Base-by-base conservation (phyloP, 2,329 filamentous ascomycete species). In the Xylaria sp. region DNA sequence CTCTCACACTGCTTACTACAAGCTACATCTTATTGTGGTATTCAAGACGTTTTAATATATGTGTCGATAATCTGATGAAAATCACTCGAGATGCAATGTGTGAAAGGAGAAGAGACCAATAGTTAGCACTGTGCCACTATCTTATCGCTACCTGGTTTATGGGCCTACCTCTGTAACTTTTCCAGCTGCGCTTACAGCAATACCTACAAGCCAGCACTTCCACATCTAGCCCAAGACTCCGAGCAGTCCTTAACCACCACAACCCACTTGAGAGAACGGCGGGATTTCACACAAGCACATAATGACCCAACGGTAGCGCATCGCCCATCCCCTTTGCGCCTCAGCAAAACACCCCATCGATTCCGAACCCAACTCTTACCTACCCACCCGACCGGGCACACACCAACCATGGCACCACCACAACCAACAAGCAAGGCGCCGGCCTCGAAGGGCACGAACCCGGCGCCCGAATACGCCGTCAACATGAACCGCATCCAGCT, bases 401-500 rank as follows among this genome's bases (percentile, higher is more conserved):
- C n/a, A n/a, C n/a, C n/a, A n/a, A 63, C 46, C 39, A 68, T 68
- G 65, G 66, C 65, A 44, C 61, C 63, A 8, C 48, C 57, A 2
- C 54, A 55, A 55, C 7, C 56, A 20, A 39, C 63, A 39, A 21
- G 44, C 38, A 18, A 52, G 6, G 9, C 24, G n/a, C 41, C 54
- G 13, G 4, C 47, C 39, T 40, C 48, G 11, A 65, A 64, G 45
- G 56, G 58, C 57, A 41, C 46, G n/a, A 71, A 70, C 61, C 68
- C 68, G 13, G 66, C 68, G 49, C 68, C 68, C 29, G 55, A 67
- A 55, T 69, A 64, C 63, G 48, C 60, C n/a, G 54, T 59, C 20
- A 56, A 55, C 47, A 69, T 68, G 66, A 71, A 71, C 64, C 59
- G 60, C 16, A 66, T 71, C 43, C 64, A 67, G 17, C 60, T 55